A percentile compares a stretch with the other conserved stretches of the same genome.
Evolutionary conservation across 169 alveolate genomes (phyloP).

Genomic region (Fabrea salina): DNA sequence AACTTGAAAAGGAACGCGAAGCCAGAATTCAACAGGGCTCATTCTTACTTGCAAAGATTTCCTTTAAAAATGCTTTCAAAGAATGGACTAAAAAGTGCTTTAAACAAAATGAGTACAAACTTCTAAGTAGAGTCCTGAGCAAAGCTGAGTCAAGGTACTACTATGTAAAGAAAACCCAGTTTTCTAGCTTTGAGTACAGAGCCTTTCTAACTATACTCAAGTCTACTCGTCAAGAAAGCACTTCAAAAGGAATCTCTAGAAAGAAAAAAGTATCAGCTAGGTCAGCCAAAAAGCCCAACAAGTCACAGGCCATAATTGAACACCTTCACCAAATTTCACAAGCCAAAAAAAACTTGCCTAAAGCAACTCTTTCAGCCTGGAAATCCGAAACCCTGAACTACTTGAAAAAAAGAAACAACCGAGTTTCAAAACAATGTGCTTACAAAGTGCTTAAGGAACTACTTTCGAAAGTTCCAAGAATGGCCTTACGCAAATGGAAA

Average conservation of each 20-base stretch:
- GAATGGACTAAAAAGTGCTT: background rate
- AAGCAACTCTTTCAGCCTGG: background rate
- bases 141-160: background rate
- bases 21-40: background rate
- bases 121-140: background rate
- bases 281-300: background rate
- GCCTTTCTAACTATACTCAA: too few relatives aligned
- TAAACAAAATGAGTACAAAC: too few relatives aligned
- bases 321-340: background rate
- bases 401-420: background rate
- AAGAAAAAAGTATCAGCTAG: too few relatives aligned
- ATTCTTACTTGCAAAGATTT: background rate
- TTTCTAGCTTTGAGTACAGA: background rate
- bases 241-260: too few relatives aligned
- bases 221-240: too few relatives aligned
- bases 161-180: background rate
- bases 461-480: background rate
- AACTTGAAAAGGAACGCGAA: background rate
- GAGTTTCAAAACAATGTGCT: background rate
- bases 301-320: background rate
- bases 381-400: background rate
- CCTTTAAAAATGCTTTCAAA: background rate
- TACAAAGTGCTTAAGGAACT: background rate
- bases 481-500: conserved; percentile 15
- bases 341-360: background rate